Evolutionary conservation across 257 asterid genomes (phyloP).

Genomic region (Forsythia suspensa): DNA sequence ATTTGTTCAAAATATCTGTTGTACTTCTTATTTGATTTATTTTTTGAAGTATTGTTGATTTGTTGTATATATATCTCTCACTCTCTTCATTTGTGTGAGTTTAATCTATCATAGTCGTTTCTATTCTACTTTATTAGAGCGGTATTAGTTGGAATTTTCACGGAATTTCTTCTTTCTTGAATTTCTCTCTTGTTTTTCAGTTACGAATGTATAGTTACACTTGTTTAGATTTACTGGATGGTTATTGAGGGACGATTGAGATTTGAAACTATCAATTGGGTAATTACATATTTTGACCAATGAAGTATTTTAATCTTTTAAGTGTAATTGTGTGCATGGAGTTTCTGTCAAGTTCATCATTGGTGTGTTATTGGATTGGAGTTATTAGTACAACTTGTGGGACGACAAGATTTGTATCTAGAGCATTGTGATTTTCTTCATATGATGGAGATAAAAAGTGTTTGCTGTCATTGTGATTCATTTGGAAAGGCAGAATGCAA

Average conservation of each 20-base stretch:
- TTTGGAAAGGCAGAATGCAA: not conserved
- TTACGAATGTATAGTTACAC: not conserved
- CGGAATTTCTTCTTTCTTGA: too few species aligned
- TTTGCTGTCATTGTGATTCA: not conserved
- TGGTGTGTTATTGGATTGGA: not conserved
- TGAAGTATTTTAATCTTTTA: not conserved
- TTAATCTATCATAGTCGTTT: not conserved
- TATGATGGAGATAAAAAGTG: not conserved
- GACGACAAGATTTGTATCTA: not conserved
- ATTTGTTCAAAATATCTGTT: not conserved
- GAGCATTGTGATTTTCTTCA: not conserved
- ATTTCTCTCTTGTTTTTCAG: too few species aligned
- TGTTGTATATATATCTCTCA: slow-evolving; percentile 2
- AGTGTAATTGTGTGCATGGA: not conserved
- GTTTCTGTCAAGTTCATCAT: not conserved
- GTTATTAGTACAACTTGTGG: not conserved
- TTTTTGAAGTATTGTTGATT: not conserved
- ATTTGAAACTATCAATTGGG: not conserved
- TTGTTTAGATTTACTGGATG: too few species aligned
- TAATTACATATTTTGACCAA: too few species aligned
- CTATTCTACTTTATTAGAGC: not conserved
- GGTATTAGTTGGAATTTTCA: not conserved
- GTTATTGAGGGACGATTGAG: not conserved
- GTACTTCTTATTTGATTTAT: not conserved
- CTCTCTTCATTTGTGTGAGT: not conserved